A percentile compares a stretch with the other conserved stretches of the same genome.
These are phyloP conservation scores for Aspergillus carbonarius DNA, from an alignment of 2,329 filamentous ascomycete genomes.

Conservation along the genomic window DNA sequence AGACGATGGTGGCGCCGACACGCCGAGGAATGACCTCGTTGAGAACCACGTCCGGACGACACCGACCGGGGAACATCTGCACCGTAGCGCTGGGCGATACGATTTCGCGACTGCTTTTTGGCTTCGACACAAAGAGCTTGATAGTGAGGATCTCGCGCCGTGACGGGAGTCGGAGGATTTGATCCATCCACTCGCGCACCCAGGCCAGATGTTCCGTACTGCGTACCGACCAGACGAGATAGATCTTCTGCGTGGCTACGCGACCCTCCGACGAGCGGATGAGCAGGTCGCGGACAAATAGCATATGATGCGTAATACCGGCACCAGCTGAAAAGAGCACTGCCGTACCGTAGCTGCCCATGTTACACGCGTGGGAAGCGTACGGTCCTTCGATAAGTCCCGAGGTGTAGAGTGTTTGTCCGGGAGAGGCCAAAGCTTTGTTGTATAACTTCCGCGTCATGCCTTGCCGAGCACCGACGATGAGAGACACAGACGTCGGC, in stretches of 20 bases:
- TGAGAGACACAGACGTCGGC: conserved; percentile 52
- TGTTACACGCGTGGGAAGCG: conserved; percentile 56
- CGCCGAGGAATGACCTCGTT: conserved; percentile 57
- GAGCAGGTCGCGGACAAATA: conserved; percentile 60
- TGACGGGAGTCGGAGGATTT: conserved; percentile 59
- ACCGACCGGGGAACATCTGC: conserved; percentile 62
- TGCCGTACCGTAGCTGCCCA: conserved; percentile 63
- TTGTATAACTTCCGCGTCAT: conserved; percentile 63
- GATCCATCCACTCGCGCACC: conserved; percentile 66
- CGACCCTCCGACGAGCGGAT: conserved; percentile 52
- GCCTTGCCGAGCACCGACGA: conserved; percentile 61
- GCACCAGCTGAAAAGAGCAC: conserved; percentile 66
- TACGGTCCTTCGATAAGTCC: conserved; percentile 66
- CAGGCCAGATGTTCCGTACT: conserved; percentile 61
- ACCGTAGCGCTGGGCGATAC: conserved; percentile 57
- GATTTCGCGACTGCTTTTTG: conserved; percentile 55
- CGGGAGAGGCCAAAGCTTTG: conserved; percentile 51
- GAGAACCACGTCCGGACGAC: conserved; percentile 55
- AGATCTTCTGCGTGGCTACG: conserved; percentile 58
- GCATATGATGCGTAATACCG: conserved; percentile 65
- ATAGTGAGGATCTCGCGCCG: conserved; percentile 60
- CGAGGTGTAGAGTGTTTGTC: conserved; percentile 50
- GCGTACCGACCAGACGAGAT: conserved; percentile 64
- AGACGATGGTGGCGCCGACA: conserved; percentile 60
- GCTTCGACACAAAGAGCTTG: conserved; percentile 63